Conservation (phyloP, 2,329 filamentous ascomycete species). For the Boeremia exigua region DNA sequence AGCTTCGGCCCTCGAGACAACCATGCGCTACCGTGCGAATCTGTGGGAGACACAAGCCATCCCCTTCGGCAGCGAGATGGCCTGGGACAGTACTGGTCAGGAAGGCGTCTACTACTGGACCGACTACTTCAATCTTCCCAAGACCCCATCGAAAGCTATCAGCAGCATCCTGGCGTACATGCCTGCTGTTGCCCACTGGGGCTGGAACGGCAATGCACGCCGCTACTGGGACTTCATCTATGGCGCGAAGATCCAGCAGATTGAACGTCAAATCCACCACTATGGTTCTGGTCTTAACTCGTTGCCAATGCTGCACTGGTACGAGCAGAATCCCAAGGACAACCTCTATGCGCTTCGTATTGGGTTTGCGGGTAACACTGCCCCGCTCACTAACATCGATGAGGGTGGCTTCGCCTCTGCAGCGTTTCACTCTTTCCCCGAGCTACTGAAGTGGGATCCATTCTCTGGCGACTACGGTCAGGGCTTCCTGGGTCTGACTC, state of each 20-base stretch:
- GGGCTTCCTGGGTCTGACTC: slow-evolving; percentile 59
- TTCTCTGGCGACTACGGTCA: slow-evolving; percentile 65
- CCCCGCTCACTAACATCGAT: slow-evolving; percentile 63
- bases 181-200: slow-evolving; percentile 66
- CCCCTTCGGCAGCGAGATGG: slow-evolving; percentile 67
- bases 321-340: slow-evolving; percentile 55
- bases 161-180: slow-evolving; percentile 63
- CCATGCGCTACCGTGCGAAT: slow-evolving; percentile 58
- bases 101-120: slow-evolving; percentile 68
- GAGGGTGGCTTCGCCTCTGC: slow-evolving; percentile 61
- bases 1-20: slow-evolving; percentile 50
- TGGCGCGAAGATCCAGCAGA: slow-evolving; percentile 50
- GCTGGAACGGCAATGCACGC: slow-evolving; percentile 67
- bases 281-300: slow-evolving; percentile 67
- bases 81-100: slow-evolving; percentile 68
- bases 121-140: slow-evolving; percentile 58
- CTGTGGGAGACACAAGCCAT: slow-evolving; percentile 59
- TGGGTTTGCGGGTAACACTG: slow-evolving; percentile 62
- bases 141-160: slow-evolving; percentile 59
- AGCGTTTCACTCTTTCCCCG: slow-evolving; percentile 64
- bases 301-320: slow-evolving; percentile 60
- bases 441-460: slow-evolving; percentile 62
- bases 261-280: slow-evolving; percentile 63
- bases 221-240: slow-evolving; percentile 67
- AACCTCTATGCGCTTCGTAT: slow-evolving; percentile 58